These are phyloP conservation scores for Micractinium sp. DNA, from an alignment of 139 green algal genomes.

Conservation along the genomic window DNA sequence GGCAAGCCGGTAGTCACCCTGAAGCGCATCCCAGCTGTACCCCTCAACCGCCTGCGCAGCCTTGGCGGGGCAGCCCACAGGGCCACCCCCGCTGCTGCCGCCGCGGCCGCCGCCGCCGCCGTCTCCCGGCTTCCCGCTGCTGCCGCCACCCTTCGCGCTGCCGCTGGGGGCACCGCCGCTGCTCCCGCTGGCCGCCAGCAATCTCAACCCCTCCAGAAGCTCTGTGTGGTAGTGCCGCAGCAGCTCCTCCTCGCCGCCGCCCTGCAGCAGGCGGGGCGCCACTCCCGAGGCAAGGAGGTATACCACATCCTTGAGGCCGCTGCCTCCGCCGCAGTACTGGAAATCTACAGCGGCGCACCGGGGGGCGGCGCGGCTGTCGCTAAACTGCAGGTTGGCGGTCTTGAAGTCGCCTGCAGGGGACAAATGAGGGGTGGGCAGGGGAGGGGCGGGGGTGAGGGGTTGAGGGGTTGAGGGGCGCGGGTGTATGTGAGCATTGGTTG, in stretches of 20 bases:
- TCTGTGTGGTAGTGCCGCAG: slow-evolving; percentile 55
- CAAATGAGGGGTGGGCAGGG: too few species aligned
- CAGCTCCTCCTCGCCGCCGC: slow-evolving; percentile 41
- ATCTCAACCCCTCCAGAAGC: slow-evolving; percentile 32
- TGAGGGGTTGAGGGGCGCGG: not conserved
- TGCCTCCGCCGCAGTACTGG: slow-evolving; percentile 62
- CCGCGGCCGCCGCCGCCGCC: not conserved
- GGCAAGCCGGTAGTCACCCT: slow-evolving; percentile 4
- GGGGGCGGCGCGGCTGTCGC: not conserved
- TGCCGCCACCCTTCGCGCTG: not conserved
- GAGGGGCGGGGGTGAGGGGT: too few species aligned
- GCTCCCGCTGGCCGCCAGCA: not conserved
- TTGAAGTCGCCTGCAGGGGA: slow-evolving; percentile 5
- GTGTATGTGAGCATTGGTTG: too few species aligned
- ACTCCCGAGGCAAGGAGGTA: slow-evolving; percentile 65
- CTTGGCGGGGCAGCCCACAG: not conserved
- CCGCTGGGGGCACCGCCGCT: not conserved
- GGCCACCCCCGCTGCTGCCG: not conserved
- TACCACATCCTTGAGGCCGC: slow-evolving; percentile 62
- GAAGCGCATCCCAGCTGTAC: slow-evolving; percentile 18
- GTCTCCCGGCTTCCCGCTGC: too few species aligned
- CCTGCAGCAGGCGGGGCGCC: slow-evolving; percentile 36
- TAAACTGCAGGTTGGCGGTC: not conserved
- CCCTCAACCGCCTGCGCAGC: slow-evolving; percentile 5
- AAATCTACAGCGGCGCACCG: slow-evolving; percentile 43